A percentile compares a stretch with the other conserved stretches of the same genome.
phyloP scores from a whole-genome alignment of 306 rosid species.

The Corylus americana region DNA sequence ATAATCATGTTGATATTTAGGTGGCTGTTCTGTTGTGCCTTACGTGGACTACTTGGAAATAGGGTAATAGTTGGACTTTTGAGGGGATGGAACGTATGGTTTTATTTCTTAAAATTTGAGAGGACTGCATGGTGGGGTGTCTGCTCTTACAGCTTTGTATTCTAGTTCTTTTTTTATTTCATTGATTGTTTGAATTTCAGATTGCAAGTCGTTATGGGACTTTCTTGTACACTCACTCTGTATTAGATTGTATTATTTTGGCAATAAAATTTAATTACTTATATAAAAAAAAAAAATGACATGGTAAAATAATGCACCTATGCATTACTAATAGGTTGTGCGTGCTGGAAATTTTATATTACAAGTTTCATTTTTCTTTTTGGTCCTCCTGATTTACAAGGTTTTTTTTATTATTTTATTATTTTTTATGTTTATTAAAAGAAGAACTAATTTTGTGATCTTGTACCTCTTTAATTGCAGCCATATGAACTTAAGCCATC shows the following conservation, averaged over 20 bases:
- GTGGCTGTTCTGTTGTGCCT: background rate
- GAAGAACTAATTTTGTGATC: too few species aligned
- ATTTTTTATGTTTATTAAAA: too few species aligned
- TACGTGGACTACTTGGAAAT: background rate
- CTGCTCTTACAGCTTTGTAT: background rate
- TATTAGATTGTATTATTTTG: background rate
- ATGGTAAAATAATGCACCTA: background rate
- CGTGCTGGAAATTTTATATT: background rate
- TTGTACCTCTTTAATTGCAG: too few species aligned
- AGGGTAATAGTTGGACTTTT: background rate
- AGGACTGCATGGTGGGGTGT: background rate
- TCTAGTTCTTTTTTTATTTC: background rate
- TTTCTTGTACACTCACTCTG: background rate
- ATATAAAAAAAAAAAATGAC: background rate
- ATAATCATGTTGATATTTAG: background rate
- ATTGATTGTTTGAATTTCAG: background rate
- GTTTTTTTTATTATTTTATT: too few species aligned
- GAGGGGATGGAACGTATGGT: background rate
- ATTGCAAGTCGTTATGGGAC: background rate
- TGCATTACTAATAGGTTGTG: background rate
- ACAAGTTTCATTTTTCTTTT: background rate
- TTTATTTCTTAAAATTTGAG: background rate
- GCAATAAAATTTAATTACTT: background rate
- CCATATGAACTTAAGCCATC: too few species aligned
- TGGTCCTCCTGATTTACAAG: background rate